Percentiles rank a stretch among this genome's conserved stretches.
These are phyloP conservation scores for Megacollybia marginata DNA, from an alignment of 768 basidiomycete species.

Conservation along the genomic window DNA sequence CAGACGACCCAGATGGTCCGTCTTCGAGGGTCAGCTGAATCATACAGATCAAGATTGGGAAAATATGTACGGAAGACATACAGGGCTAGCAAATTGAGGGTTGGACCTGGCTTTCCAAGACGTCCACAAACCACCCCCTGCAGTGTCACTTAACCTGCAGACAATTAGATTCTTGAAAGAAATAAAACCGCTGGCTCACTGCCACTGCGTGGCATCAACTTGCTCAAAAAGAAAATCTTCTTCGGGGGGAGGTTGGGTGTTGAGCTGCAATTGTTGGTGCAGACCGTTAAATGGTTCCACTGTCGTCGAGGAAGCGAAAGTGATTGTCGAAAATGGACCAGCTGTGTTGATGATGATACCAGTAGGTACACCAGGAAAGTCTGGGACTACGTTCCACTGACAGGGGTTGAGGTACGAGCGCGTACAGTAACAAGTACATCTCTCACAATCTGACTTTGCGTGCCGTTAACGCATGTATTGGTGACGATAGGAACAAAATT, in stretches of 20 bases:
- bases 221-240: background rate
- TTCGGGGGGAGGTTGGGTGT: background rate
- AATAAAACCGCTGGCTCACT: background rate
- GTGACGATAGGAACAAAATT: background rate
- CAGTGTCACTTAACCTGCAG: background rate
- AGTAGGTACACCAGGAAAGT: background rate
- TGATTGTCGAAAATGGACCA: background rate
- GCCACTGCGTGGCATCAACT: background rate
- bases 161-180: background rate
- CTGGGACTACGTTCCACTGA: background rate
- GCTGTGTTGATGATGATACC: background rate
- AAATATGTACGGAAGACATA: background rate
- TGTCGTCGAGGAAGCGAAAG: background rate
- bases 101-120: background rate
- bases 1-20: background rate
- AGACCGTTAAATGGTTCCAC: background rate
- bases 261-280: background rate
- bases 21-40: background rate
- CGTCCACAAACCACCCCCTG: background rate
- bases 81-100: background rate
- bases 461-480: background rate
- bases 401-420: background rate
- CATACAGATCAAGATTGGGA: conserved; percentile 23
- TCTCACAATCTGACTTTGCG: background rate
- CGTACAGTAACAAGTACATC: background rate